Evolutionary conservation across 2,329 filamentous ascomycete species (phyloP), one percentile per base, ranked within the genome.

Genomic region (Neofusicoccum kwambonambiense): DNA sequence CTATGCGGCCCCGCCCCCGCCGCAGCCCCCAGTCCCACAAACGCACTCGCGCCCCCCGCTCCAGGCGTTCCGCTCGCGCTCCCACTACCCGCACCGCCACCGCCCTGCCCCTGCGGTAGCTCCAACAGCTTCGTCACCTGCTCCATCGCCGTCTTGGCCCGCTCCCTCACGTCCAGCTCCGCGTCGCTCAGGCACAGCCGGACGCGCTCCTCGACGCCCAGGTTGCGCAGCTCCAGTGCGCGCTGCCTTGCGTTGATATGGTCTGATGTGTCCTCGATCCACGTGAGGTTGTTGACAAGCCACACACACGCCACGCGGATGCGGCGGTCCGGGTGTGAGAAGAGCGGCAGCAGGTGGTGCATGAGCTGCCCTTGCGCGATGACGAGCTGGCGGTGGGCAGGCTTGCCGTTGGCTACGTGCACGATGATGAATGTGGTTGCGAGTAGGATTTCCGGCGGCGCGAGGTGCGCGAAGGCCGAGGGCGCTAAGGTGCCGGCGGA

Each of bases 201-300:
- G 0, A 72, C 82, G 70, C 87, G 89, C 37, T 85, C 82, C 62
- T 89, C 80, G 68, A 93, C 90, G 0, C 92, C 92, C 31, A 95
- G 77, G 62, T 86, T 85, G 73, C 87, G 86, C 50, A 99, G 81
- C 73, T 90, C 88, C 12, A 79, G 75, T 0, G 89, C 89, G 61
- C 95, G 85, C 70, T 89, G 84, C 35, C 84, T 81, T 67, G 90
- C 91, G 9, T 85, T 86, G 22, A 83, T 80, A 19, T 82, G 80
- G 70, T 97, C 93, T 35, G 78, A 83, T 6, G 85, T 83, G 70
- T 94, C 89, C 67, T 97, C 93, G 67, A 89, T 84, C 83, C 90
- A 96, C 0, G 91, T 90, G 49, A 99, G 84, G 74, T 97, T 97
- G 74, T 89, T 90, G 50, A 96, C 84, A 49, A 96, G 83, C 84